Evolutionary conservation across 2,329 filamentous ascomycete genomes (phyloP), one percentile per base, ranked within the genome.

Genomic region (Colletotrichum tropicale): DNA sequence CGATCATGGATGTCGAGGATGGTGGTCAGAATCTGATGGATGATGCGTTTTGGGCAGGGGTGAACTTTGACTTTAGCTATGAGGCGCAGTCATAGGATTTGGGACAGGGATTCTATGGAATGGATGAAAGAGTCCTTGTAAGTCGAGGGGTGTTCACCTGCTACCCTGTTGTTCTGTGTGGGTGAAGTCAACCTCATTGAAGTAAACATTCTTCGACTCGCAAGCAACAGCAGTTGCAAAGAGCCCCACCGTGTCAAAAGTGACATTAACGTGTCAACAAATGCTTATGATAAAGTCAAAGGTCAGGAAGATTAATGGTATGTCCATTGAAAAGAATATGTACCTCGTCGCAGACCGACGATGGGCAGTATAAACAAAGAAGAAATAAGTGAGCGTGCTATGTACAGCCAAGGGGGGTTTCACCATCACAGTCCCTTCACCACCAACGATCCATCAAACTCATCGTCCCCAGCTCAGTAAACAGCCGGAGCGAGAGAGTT

Each of bases 401-500:
- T 72, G 15, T 75, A 66, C 36, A 75, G 34, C 34, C 72, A 38
- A 65, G 32, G 28, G 58, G 16, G 24, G 38, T 4, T 21, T 12
- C 15, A 13, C 30, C 58, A n/a, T 21, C 32, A n/a, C 18, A 8
- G 36, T 28, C 36, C 24, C 36, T 55, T 61, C 52, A 4, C 10
- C 58, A 32, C 28, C 30, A 36, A 10, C 30, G 21, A n/a, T 10
- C n/a, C 8, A 24, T 24, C 10, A 60, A 60, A 32, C n/a, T 24
- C 28, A 32, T 36, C 30, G 1, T 36, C 18, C 28, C 12, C 3
- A 60, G 7, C 81, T 90, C 32, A 88, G 86, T 75, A 75, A 15
- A 75, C 70, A 2, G 70, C 65, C 10, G 81, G 80, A 13, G 88
- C 84, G 34, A 90, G 80, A 13, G 86, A 88, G 77, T 90, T 89